Evolutionary conservation across 78 protist genomes (phyloP), one percentile per base, ranked within the genome.

Genomic region (Dictyostelium capitatum): DNA sequence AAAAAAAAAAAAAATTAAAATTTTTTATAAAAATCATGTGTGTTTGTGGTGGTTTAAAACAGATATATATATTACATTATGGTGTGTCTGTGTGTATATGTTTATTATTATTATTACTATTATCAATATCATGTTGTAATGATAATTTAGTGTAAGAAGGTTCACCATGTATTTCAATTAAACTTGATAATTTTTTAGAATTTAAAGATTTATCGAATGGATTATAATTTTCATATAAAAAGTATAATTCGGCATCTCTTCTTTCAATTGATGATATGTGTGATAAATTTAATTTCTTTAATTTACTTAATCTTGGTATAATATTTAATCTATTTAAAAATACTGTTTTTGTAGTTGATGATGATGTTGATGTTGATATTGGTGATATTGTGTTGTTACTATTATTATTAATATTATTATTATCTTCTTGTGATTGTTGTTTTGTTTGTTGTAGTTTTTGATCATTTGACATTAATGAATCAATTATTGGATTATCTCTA

Each of bases 401-500:
- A 70, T 69, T 23, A 37, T 25, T 14, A 50, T 30, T 64, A 17
- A 62, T 69, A 0, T 10, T 82, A 47, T n/a, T 64, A 70, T 80
- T 62, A 12, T 78, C 54, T 23, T 51, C 30, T 12, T 78, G 23
- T 8, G 20, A 12, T 19, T 32, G 57, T 11, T 67, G 11, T 0
- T 72, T 14, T n/a, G n/a, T n/a, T 32, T 72, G 23, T 0, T 72
- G 7, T 37, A 2, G 2, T 37, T 37, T 12, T 70, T 37, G 43
- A 3, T 37, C 43, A 37, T 37, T 37, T 37, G 53, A 62, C 17
- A 32, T 11, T 70, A 72, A 43, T 12, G 67, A 56, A 74, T 72
- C 73, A 43, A 84, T 7, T 0, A 84, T 23, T 43, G 91, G 91
- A 74, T 84, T 84, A 41, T 84, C 74, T 84, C 91, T 72, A 53